Conservation (phyloP, 176 grass and related monocot genomes). For the Lolium perenne region DNA sequence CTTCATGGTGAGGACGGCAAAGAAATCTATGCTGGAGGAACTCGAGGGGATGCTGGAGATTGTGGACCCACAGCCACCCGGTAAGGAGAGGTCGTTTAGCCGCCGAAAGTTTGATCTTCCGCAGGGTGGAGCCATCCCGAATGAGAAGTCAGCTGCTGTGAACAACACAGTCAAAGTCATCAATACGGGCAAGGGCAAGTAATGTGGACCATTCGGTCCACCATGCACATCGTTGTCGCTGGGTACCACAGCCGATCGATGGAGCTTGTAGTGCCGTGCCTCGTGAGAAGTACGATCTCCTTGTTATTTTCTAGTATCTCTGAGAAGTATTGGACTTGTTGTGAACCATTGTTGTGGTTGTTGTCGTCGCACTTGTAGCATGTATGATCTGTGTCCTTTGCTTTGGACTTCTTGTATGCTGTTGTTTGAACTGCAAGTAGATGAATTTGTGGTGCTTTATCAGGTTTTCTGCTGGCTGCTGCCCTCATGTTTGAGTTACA, state of each 20-base stretch:
- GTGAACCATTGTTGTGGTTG: not conserved
- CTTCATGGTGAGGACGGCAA: constrained; percentile 80
- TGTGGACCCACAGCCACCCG: constrained; percentile 76
- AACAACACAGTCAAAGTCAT: constrained; percentile 52
- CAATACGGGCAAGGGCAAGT: constrained; percentile 50
- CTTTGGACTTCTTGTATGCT: constrained; percentile 28
- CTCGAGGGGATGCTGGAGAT: constrained; percentile 84
- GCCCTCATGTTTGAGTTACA: not conserved
- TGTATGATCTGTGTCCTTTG: not conserved
- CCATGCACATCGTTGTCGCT: not conserved
- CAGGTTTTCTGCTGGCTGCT: not conserved
- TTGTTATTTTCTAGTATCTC: not conserved
- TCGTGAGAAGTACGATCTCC: not conserved
- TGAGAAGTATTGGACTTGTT: not conserved
- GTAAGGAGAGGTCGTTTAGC: constrained; percentile 53
- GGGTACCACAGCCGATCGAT: not conserved
- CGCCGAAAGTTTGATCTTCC: constrained; percentile 85
- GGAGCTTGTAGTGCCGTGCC: constrained; percentile 17
- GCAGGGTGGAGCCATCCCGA: constrained; percentile 48
- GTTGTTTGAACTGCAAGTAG: not conserved
- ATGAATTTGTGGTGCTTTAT: constrained; percentile 22
- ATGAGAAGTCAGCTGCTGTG: constrained; percentile 52
- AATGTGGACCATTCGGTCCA: constrained; percentile 7
- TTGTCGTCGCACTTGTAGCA: not conserved
- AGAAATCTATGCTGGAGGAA: constrained; percentile 88